Evolutionary conservation across 495 filamentous ascomycete genomes (phyloP).

Genomic region (Astrothelium subdiscretum): DNA sequence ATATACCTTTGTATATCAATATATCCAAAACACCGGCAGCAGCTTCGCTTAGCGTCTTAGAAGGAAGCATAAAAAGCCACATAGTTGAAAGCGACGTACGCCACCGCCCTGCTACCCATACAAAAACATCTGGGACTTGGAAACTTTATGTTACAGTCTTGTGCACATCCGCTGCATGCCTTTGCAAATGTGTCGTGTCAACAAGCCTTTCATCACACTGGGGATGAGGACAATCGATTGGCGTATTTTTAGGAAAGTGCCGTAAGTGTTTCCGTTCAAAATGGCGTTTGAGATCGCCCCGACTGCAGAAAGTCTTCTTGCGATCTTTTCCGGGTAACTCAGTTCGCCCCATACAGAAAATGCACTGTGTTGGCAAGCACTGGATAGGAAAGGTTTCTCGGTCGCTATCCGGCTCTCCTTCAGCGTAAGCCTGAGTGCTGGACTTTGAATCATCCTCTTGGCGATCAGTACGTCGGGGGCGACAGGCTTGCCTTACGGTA

Average conservation of each 20-base stretch:
- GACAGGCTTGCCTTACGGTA: background rate
- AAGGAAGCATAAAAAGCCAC: no score
- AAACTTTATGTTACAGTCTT: background rate
- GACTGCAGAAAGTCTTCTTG: background rate
- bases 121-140: no score
- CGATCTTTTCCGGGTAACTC: background rate
- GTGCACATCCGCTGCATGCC: no score
- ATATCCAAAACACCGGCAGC: no score
- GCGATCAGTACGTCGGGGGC: background rate
- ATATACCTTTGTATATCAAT: no score
- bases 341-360: background rate
- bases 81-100: no score
- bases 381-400: background rate
- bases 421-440: background rate
- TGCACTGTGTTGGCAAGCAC: background rate
- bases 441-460: background rate
- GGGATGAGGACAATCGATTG: background rate
- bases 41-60: no score
- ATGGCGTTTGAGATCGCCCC: background rate
- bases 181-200: background rate
- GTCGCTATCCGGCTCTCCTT: background rate
- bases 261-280: background rate
- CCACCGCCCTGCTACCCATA: no score
- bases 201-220: background rate
- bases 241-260: background rate